phyloP scores from a whole-genome alignment of 2,329 filamentous ascomycete genomes.

The Cercospora sp. region DNA sequence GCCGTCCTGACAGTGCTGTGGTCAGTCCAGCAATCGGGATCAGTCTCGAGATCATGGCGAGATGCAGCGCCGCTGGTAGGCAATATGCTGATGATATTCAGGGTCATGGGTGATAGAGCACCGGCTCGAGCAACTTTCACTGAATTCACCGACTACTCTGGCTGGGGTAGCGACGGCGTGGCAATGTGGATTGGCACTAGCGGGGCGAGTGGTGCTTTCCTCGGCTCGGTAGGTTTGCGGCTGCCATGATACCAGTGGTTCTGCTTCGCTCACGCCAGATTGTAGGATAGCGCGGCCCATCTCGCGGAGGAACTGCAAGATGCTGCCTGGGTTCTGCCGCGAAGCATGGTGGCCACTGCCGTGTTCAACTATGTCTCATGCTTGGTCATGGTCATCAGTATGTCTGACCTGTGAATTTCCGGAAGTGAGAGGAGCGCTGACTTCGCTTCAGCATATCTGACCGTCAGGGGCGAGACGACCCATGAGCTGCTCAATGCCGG shows the following conservation, averaged over 20 bases:
- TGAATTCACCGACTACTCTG: neutral
- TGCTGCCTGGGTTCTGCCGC: constrained; percentile 23
- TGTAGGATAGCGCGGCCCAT: constrained; percentile 33
- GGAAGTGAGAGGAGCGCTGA: neutral
- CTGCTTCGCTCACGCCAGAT: neutral
- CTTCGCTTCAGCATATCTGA: neutral
- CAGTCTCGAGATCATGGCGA: neutral
- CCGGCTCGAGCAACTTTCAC: neutral
- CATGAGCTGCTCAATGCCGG: neutral
- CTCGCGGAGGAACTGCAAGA: constrained; percentile 37
- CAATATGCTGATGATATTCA: neutral
- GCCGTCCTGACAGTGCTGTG: constrained; percentile 36
- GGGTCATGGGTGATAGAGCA: neutral
- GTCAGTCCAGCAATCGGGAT: neutral
- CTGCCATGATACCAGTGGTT: neutral
- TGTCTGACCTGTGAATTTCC: neutral
- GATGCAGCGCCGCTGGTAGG: neutral
- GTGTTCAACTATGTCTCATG: neutral
- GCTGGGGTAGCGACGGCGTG: neutral
- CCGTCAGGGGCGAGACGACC: neutral
- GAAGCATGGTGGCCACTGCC: neutral
- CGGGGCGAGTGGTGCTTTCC: neutral
- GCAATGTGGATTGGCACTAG: neutral
- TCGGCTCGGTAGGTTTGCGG: neutral
- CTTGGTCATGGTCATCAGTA: constrained; percentile 1